Evolutionary conservation across 768 basidiomycete genomes (phyloP).

Genomic region (Boletellus emodensis): DNA sequence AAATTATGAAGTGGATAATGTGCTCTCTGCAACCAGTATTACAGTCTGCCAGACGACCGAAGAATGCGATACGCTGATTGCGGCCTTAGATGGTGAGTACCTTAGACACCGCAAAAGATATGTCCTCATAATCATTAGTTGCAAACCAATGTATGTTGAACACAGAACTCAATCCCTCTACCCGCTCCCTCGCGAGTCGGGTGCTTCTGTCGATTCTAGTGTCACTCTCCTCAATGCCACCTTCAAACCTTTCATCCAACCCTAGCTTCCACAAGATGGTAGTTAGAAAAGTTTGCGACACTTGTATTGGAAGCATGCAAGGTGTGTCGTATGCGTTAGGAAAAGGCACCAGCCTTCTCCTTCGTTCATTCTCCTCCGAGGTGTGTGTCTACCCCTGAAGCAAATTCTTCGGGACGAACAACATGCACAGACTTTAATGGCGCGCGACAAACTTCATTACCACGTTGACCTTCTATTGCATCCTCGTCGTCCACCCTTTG

Average conservation of each 20-base stretch:
- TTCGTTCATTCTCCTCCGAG: slow-evolving; percentile 35
- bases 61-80: slow-evolving; percentile 51
- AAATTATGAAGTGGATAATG: slow-evolving; percentile 72
- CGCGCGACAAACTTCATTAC: slow-evolving; percentile 25
- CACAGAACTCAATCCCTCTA: slow-evolving; percentile 45
- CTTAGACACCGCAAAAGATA: background rate
- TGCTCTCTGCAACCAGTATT: slow-evolving; percentile 49
- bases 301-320: slow-evolving; percentile 46
- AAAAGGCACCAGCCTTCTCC: slow-evolving; percentile 55
- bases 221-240: slow-evolving; percentile 52
- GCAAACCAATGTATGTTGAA: slow-evolving; percentile 46
- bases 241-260: slow-evolving; percentile 52
- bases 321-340: slow-evolving; percentile 59
- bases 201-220: slow-evolving; percentile 55
- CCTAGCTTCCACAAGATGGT: slow-evolving; percentile 45
- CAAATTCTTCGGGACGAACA: background rate
- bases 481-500: slow-evolving; percentile 73
- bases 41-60: slow-evolving; percentile 46
- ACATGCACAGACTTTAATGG: slow-evolving; percentile 13
- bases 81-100: slow-evolving; percentile 56
- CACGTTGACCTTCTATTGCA: slow-evolving; percentile 65
- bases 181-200: slow-evolving; percentile 57
- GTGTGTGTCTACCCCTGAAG: slow-evolving; percentile 24
- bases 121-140: slow-evolving; percentile 38
- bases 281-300: slow-evolving; percentile 41